Evolutionary conservation across 495 filamentous ascomycete genomes (phyloP).

Genomic region (Penicillium desertorum): DNA sequence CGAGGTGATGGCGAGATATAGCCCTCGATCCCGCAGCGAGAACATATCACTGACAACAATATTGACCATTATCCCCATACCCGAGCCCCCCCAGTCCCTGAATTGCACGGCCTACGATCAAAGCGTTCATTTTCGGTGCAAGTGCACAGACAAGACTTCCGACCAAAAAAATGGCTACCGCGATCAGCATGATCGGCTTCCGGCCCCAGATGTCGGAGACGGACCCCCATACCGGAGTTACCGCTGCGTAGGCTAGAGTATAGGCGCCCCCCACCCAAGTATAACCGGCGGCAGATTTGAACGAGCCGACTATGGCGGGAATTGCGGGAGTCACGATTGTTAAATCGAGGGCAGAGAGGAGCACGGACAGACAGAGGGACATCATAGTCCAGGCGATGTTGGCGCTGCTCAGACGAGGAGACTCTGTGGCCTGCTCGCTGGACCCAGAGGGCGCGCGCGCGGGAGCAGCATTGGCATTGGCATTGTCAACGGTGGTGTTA

Average conservation of each 20-base stretch:
- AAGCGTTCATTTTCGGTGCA: conserved; percentile 59
- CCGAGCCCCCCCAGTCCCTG: conserved; percentile 71
- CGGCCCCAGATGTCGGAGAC: conserved; percentile 75
- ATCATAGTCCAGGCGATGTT: not conserved
- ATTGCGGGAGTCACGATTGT: conserved; percentile 57
- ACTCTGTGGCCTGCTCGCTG: not conserved
- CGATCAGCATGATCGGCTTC: conserved; percentile 65
- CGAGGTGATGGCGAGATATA: conserved; percentile 52
- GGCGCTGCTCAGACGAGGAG: not conserved
- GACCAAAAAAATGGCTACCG: conserved; percentile 63
- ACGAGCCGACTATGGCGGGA: conserved; percentile 46
- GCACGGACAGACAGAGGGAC: conserved; percentile 30
- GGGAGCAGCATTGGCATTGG: not conserved
- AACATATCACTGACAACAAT: conserved; percentile 73
- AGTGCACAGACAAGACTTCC: conserved; percentile 62
- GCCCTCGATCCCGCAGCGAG: conserved; percentile 51
- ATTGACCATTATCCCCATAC: conserved; percentile 68
- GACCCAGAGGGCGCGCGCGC: not conserved
- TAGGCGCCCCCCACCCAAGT: conserved; percentile 56
- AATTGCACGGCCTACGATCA: conserved; percentile 66
- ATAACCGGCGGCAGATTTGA: conserved; percentile 49
- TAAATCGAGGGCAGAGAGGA: conserved; percentile 53
- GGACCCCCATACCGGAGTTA: conserved; percentile 56
- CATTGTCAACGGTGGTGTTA: not conserved
- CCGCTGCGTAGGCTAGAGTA: conserved; percentile 30